A percentile compares a stretch with the other conserved stretches of the same genome.
These are phyloP conservation scores for Fraxinus pennsylvanica DNA, from an alignment of 257 asterid species.

Conservation along the genomic window DNA sequence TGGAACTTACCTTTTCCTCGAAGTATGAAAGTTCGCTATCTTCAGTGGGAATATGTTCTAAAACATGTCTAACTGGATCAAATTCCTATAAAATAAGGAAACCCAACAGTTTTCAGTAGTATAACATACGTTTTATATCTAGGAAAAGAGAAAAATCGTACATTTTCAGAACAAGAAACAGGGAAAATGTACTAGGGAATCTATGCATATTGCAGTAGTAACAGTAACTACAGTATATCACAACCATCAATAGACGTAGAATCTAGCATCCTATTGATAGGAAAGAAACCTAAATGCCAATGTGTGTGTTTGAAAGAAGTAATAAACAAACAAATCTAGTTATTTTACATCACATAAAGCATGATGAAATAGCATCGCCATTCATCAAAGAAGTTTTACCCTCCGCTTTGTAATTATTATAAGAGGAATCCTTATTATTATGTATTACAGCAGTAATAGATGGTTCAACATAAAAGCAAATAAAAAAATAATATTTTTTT, in stretches of 20 bases:
- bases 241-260: slow-evolving; percentile 19
- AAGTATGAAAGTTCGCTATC: slow-evolving; percentile 65
- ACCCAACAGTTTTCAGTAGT: slow-evolving; percentile 32
- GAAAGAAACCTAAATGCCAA: slow-evolving; percentile 1
- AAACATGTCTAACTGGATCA: slow-evolving; percentile 78
- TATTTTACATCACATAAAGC: slow-evolving; percentile 12
- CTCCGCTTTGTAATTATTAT: not conserved
- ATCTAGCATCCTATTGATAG: slow-evolving; percentile 22
- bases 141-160: slow-evolving; percentile 11
- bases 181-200: slow-evolving; percentile 1
- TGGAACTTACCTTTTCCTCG: slow-evolving; percentile 76
- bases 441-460: slow-evolving; percentile 18
- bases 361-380: slow-evolving; percentile 7
- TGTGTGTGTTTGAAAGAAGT: slow-evolving; percentile 7
- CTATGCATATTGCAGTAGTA: not conserved
- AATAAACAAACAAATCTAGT: slow-evolving; percentile 11
- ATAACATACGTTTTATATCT: slow-evolving; percentile 17
- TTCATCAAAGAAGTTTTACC: slow-evolving; percentile 7
- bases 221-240: slow-evolving; percentile 14
- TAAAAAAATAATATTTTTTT: too few species aligned
- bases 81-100: slow-evolving; percentile 58
- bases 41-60: slow-evolving; percentile 72
- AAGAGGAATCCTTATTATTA: not conserved
- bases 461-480: not conserved
- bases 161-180: too few species aligned